Evolutionary conservation across 2,329 filamentous ascomycete species (phyloP), one percentile per base, ranked within the genome.

Genomic region (Nectriaceae sp.): DNA sequence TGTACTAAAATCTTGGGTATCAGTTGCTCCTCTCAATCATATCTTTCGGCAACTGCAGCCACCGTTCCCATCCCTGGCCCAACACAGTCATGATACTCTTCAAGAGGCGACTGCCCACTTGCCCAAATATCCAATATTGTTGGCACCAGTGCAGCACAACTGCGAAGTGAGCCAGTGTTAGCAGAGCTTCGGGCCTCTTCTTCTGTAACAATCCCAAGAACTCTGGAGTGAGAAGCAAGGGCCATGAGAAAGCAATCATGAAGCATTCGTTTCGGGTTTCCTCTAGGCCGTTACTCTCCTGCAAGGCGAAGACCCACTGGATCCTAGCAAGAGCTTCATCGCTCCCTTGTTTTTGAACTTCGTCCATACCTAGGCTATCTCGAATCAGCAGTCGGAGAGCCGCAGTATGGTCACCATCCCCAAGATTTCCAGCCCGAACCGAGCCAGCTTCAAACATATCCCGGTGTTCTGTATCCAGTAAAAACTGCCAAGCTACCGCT

Each of bases 1-100:
- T n/a, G n/a, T n/a, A n/a, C n/a, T n/a, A n/a, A n/a, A n/a, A n/a
- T n/a, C n/a, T n/a, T n/a, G n/a, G n/a, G n/a, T n/a, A 31, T 31
- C n/a, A n/a, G n/a, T n/a, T n/a, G n/a, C n/a, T n/a, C n/a, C n/a
- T 35, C 11, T 35, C 18, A 35, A 42, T 16, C 40, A 35, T 21
- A 13, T 46, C 44, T 16, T 35, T 33, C 4, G 44, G 37, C 44
- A 24, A 46, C 24, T 46, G 44, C 22, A 46, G 21, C 44, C 44
- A 46, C 22, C 37, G 31, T 16, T 46, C 44, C 44, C 44, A 46
- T 10, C 44, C 44, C 3, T 37, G 44, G n/a, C 44, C 44, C n/a
- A 46, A 29, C 4, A 26, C 11, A 18, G 37, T 24, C 19, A 21
- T 18, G 18, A 46, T 40, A 10, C 44, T 35, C 20, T 33, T 33